Evolutionary conservation across 441 rosid genomes (phyloP).

Genomic region (Bruguiera hainesii): DNA sequence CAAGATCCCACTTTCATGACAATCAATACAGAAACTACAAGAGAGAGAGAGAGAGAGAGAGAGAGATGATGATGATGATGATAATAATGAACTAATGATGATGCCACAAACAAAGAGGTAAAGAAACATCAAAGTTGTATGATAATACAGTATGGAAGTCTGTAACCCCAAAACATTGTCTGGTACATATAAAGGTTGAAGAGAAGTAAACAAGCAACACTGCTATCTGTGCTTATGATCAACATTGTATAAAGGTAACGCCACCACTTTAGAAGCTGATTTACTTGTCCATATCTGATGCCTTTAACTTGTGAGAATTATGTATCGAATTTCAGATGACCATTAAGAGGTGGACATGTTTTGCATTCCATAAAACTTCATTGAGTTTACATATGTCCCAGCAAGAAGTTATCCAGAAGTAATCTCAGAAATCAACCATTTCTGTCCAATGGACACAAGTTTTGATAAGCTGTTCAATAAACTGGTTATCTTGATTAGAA

Average conservation of each 20-base stretch:
- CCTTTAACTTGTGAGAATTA: conserved; percentile 22
- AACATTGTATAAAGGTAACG: conserved; percentile 5
- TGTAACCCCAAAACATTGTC: too few relatives aligned
- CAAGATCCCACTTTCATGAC: too few relatives aligned
- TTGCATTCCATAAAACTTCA: conserved; percentile 34
- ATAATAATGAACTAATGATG: too few relatives aligned
- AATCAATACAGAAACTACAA: too few relatives aligned
- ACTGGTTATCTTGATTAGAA: conserved; percentile 42
- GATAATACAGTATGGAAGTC: too few relatives aligned
- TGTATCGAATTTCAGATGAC: conserved; percentile 20
- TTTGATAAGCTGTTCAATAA: conserved; percentile 5
- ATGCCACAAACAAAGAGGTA: too few relatives aligned
- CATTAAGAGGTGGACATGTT: conserved; percentile 25
- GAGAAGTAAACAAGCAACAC: not conserved
- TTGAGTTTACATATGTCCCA: conserved; percentile 41
- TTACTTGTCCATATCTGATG: conserved; percentile 14
- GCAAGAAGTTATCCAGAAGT: conserved; percentile 39
- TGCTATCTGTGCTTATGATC: not conserved
- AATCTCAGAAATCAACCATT: conserved; percentile 37
- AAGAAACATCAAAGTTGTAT: too few relatives aligned
- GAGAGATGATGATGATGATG: too few relatives aligned
- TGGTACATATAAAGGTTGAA: not conserved
- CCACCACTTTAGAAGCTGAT: conserved; percentile 14
- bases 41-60: too few relatives aligned
- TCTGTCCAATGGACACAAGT: conserved; percentile 36